Conservation (phyloP, 768 basidiomycete genomes). For the Tylopilus rubrobrunneus region DNA sequence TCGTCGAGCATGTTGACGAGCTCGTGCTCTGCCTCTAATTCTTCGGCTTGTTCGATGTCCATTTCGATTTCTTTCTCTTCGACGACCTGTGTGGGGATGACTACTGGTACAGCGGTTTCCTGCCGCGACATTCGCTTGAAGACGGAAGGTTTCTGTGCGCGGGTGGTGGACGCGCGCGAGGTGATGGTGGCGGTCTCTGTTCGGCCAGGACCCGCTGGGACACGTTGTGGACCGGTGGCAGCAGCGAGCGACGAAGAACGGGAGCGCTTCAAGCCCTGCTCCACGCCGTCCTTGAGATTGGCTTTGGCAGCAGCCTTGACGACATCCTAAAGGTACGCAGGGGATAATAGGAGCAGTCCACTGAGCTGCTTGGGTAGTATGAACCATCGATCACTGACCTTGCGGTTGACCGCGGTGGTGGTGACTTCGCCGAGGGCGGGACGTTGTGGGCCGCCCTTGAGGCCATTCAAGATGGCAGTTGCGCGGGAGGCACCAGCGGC, state of each 20-base stretch:
- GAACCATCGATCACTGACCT: conserved; percentile 42
- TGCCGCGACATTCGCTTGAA: conserved; percentile 41
- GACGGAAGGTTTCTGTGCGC: conserved; percentile 30
- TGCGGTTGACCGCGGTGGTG: conserved; percentile 71
- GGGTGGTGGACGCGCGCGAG: conserved; percentile 30
- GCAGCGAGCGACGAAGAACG: conserved; percentile 65
- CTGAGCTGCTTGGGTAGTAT: conserved; percentile 1
- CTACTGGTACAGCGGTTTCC: conserved; percentile 41
- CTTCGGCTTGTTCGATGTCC: conserved; percentile 49
- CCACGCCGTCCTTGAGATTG: conserved; percentile 48
- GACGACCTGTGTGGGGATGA: conserved; percentile 36
- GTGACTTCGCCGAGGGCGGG: conserved; percentile 81
- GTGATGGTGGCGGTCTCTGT: conserved; percentile 42
- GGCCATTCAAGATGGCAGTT: conserved; percentile 34
- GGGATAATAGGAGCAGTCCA: not conserved
- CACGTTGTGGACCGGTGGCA: conserved; percentile 60
- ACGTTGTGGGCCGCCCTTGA: conserved; percentile 60
- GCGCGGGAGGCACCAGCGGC: conserved; percentile 48
- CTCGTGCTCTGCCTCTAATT: conserved; percentile 39
- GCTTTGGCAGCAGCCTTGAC: conserved; percentile 55
- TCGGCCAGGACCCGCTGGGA: conserved; percentile 62
- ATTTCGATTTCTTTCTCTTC: conserved; percentile 55
- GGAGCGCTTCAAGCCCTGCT: conserved; percentile 52
- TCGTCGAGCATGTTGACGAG: conserved; percentile 40
- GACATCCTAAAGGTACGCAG: conserved; percentile 27